These are phyloP conservation scores for Pluteus cervinus DNA, from an alignment of 768 basidiomycete genomes.

Conservation along the genomic window DNA sequence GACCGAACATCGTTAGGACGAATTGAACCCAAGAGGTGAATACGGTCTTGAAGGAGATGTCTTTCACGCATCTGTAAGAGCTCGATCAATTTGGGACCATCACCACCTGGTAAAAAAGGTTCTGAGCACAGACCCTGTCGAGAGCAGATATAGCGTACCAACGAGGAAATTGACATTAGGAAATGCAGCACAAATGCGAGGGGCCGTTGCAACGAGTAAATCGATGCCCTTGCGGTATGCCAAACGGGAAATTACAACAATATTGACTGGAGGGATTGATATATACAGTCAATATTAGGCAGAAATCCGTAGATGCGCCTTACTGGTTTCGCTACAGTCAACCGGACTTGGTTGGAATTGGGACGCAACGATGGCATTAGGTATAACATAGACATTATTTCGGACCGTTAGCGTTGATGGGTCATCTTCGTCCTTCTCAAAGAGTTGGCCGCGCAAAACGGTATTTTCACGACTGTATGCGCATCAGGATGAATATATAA, in stretches of 20 bases:
- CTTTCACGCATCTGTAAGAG: slow-evolving; percentile 95
- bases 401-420: slow-evolving; percentile 40
- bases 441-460: slow-evolving; percentile 77
- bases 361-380: slow-evolving; percentile 84
- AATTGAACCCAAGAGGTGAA: slow-evolving; percentile 83
- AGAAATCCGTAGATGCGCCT: slow-evolving; percentile 14
- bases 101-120: slow-evolving; percentile 61
- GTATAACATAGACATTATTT: slow-evolving; percentile 81
- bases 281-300: neutral
- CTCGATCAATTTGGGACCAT: slow-evolving; percentile 93
- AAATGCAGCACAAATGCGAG: slow-evolving; percentile 79
- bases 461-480: slow-evolving; percentile 88
- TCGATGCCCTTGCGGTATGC: slow-evolving; percentile 97
- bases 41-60: slow-evolving; percentile 81
- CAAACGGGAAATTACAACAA: slow-evolving; percentile 84
- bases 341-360: slow-evolving; percentile 69
- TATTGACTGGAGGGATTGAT: slow-evolving; percentile 58
- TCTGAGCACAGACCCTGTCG: slow-evolving; percentile 1
- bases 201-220: slow-evolving; percentile 87
- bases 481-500: slow-evolving; percentile 3
- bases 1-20: slow-evolving; percentile 76
- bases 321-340: slow-evolving; percentile 50
- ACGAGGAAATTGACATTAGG: slow-evolving; percentile 87
- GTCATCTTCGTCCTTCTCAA: slow-evolving; percentile 42
- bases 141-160: slow-evolving; percentile 38